Evolutionary conservation across 495 filamentous ascomycete genomes (phyloP).

Genomic region (Usnea hakonensis): DNA sequence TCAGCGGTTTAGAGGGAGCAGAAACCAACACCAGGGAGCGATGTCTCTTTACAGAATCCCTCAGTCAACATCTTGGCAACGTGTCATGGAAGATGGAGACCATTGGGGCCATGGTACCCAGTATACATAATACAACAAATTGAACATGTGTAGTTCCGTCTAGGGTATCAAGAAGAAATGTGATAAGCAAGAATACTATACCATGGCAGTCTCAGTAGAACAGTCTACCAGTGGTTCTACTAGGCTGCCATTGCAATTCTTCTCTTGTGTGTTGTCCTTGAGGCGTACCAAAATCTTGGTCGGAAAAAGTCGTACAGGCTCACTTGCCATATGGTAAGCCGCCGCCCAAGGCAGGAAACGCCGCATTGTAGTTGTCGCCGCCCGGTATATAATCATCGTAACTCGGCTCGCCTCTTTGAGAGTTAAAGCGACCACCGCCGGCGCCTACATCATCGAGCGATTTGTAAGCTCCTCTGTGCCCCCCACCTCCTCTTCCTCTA

Average conservation of each 20-base stretch:
- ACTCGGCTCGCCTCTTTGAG: slow-evolving; percentile 22
- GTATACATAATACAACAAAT: background rate
- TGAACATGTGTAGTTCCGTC: background rate
- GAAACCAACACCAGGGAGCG: background rate
- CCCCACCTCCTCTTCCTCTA: slow-evolving; percentile 19
- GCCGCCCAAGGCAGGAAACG: slow-evolving; percentile 20
- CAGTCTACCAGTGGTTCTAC: background rate
- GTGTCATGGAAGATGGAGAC: background rate
- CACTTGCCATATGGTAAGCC: slow-evolving; percentile 26
- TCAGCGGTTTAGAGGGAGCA: slow-evolving; percentile 8
- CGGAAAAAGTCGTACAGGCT: background rate
- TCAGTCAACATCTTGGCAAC: background rate
- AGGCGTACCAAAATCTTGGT: background rate
- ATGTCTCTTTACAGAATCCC: background rate
- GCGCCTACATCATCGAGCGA: slow-evolving; percentile 38
- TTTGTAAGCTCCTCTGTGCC: slow-evolving; percentile 30
- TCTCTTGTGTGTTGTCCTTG: background rate
- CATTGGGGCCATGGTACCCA: background rate
- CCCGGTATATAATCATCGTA: slow-evolving; percentile 25
- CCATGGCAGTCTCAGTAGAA: background rate
- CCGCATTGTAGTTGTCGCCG: slow-evolving; percentile 25
- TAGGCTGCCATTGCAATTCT: background rate
- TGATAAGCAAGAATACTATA: background rate
- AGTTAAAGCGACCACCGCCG: slow-evolving; percentile 20
- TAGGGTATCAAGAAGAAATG: background rate